phyloP scores from a whole-genome alignment of 257 asterid genomes.

The Catharanthus roseus region DNA sequence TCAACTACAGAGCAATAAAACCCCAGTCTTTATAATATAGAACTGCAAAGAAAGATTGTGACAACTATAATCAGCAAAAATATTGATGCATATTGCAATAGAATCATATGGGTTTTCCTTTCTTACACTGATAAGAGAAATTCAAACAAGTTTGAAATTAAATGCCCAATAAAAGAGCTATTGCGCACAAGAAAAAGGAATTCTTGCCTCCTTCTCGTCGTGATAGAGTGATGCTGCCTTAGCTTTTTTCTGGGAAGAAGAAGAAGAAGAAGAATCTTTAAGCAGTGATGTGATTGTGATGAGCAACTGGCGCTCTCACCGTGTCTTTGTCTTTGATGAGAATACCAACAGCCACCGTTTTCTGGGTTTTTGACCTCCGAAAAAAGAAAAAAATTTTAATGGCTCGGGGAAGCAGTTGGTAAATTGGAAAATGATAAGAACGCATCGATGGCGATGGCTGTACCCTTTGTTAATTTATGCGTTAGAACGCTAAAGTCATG shows the following conservation, averaged over 20 bases:
- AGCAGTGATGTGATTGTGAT: neutral
- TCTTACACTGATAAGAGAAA: neutral
- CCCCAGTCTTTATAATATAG: neutral
- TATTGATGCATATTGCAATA: neutral
- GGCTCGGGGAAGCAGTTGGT: no score
- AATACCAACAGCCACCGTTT: neutral
- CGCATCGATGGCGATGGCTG: no score
- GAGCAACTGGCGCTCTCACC: neutral
- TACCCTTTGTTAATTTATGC: no score
- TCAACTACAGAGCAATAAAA: neutral
- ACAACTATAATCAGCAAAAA: neutral
- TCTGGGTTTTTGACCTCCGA: no score
- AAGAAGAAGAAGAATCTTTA: neutral
- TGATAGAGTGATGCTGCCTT: neutral
- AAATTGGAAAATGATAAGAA: no score
- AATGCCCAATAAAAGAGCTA: neutral
- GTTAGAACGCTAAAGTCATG: no score
- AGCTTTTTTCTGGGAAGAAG: neutral
- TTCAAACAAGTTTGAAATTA: neutral
- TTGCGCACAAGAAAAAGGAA: neutral
- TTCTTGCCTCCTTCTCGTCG: neutral
- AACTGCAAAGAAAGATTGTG: neutral
- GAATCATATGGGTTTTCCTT: neutral
- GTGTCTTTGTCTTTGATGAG: neutral
- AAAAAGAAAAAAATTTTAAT: no score